Evolutionary conservation across 192 early-diverging fungal species (phyloP).

Genomic region (Rhizophagus sp.): DNA sequence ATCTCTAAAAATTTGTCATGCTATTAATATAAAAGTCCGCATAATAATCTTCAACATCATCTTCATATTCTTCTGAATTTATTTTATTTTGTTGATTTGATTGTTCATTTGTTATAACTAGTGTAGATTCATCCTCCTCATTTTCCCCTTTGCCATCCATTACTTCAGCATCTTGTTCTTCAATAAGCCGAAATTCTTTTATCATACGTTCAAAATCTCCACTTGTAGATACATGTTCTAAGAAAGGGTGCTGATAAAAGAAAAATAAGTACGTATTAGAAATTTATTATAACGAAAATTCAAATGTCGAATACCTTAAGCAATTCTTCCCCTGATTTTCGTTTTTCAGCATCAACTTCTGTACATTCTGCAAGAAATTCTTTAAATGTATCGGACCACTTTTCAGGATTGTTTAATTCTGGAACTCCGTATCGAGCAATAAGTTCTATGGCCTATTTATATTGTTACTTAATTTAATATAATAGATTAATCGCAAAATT

Average conservation of each 20-base stretch:
- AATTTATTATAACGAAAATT: slow-evolving; percentile 59
- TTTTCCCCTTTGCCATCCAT: background rate
- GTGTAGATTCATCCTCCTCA: background rate
- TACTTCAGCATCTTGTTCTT: background rate
- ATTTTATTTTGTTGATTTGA: background rate
- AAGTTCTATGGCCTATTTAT: slow-evolving; percentile 72
- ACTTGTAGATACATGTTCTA: background rate
- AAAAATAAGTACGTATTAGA: slow-evolving; percentile 31
- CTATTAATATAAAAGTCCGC: background rate
- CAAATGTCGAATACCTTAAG: slow-evolving; percentile 46
- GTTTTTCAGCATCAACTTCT: slow-evolving; percentile 66
- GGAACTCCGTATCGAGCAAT: slow-evolving; percentile 90
- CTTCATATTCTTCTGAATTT: too few relatives aligned
- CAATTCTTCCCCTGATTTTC: slow-evolving; percentile 70
- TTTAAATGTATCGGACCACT: slow-evolving; percentile 65
- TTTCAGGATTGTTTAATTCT: slow-evolving; percentile 73
- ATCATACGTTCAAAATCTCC: slow-evolving; percentile 17
- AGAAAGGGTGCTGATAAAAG: slow-evolving; percentile 49
- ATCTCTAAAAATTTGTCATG: background rate
- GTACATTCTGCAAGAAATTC: slow-evolving; percentile 78
- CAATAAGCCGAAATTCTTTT: background rate
- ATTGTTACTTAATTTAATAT: background rate
- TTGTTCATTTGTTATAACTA: background rate
- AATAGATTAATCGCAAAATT: background rate
- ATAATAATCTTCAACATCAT: background rate